phyloP scores from a whole-genome alignment of 768 basidiomycete genomes.

The Candolleomyces aberdarensis region DNA sequence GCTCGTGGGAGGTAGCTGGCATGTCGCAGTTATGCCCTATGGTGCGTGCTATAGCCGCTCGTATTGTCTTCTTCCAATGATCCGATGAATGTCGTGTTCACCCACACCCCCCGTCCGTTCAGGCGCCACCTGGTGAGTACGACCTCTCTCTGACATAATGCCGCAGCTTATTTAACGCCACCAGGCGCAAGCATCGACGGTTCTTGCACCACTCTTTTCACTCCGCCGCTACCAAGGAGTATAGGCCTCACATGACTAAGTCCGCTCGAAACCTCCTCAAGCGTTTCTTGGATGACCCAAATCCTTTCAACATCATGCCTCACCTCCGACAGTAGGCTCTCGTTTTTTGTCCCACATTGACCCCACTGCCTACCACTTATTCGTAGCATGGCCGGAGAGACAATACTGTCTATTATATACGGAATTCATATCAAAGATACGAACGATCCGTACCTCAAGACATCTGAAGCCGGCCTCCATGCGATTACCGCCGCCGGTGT shows the following conservation, averaged over 20 bases:
- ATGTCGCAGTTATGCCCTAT: conserved; percentile 29
- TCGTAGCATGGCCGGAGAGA: conserved; percentile 29
- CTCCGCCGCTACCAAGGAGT: conserved; percentile 19
- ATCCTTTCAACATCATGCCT: not conserved
- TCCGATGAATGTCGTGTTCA: not conserved
- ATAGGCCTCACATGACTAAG: conserved; percentile 21
- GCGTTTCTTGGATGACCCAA: conserved; percentile 24
- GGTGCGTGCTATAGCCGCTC: conserved; percentile 6
- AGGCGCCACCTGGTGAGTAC: conserved; percentile 18
- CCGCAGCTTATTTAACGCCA: too few species aligned
- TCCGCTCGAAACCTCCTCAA: conserved; percentile 26
- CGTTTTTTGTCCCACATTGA: not conserved
- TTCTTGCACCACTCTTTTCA: conserved; percentile 31
- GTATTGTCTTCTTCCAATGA: not conserved
- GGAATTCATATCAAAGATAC: conserved; percentile 29
- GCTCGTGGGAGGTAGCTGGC: conserved; percentile 24
- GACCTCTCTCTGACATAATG: not conserved
- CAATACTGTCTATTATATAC: conserved; percentile 31
- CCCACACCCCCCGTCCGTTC: not conserved
- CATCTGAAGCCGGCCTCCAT: conserved; percentile 19
- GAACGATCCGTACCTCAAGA: conserved; percentile 28
- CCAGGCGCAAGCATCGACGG: conserved; percentile 31
- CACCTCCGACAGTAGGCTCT: not conserved
- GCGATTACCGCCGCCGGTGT: conserved; percentile 20
- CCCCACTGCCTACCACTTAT: not conserved